Conservation (phyloP, 352 stramenopile genomes). For the Globisporangium spinosum region DNA sequence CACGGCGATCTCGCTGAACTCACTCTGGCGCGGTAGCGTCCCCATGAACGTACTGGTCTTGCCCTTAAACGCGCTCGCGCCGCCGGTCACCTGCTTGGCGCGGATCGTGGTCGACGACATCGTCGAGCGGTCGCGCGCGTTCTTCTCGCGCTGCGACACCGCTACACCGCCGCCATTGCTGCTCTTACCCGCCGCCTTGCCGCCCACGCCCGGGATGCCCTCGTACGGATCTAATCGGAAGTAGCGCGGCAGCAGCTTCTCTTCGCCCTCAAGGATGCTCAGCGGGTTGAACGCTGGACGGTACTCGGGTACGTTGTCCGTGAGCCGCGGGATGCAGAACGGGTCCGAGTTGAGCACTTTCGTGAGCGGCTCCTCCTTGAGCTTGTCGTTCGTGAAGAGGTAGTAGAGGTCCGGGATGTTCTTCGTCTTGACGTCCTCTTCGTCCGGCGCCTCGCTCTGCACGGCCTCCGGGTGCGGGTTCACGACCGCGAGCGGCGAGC, state of each 20-base stretch:
- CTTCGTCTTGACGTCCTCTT: conserved; percentile 21
- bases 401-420: conserved; percentile 47
- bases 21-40: conserved; percentile 44
- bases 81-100: conserved; percentile 3
- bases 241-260: conserved; percentile 63
- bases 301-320: conserved; percentile 72
- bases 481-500: background rate
- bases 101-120: conserved; percentile 13
- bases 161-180: background rate
- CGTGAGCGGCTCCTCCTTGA: conserved; percentile 48
- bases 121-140: conserved; percentile 8
- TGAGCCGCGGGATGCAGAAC: conserved; percentile 70
- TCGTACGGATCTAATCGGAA: conserved; percentile 49
- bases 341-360: conserved; percentile 52
- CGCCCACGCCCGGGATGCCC: conserved; percentile 15
- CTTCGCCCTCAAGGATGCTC: conserved; percentile 63
- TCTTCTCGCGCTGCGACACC: conserved; percentile 8
- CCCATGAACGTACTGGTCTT: conserved; percentile 61
- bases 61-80: conserved; percentile 8
- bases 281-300: conserved; percentile 64
- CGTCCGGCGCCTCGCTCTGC: conserved; percentile 9
- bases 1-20: conserved; percentile 51
- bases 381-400: conserved; percentile 63
- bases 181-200: conserved; percentile 3
- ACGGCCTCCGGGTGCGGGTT: conserved; percentile 15